Conservation (phyloP, 306 rosid species). For the Ammopiptanthus mongolicus region DNA sequence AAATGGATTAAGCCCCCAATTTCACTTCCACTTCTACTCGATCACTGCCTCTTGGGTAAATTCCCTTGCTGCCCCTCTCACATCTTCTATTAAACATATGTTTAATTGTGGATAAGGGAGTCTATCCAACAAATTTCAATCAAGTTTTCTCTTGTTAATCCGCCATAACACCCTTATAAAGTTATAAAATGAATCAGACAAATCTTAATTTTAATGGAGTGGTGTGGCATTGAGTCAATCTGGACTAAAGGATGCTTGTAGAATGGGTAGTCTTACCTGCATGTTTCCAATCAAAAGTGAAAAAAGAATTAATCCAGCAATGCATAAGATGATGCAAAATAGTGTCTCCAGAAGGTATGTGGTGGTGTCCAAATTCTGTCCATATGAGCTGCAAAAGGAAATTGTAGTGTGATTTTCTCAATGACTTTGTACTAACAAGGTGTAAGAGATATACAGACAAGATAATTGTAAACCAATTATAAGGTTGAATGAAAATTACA, state of each 20-base stretch:
- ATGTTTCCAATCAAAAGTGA: conserved; percentile 84
- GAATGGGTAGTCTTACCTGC: conserved; percentile 48
- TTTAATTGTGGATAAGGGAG: no score
- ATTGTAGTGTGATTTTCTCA: neutral
- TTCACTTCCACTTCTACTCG: no score
- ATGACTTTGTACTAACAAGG: neutral
- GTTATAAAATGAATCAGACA: neutral
- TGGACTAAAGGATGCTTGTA: neutral
- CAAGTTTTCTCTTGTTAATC: neutral
- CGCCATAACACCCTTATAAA: neutral
- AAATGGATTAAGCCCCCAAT: no score
- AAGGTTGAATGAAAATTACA: neutral
- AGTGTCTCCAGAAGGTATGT: conserved; percentile 59
- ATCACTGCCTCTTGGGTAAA: no score
- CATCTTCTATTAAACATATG: no score
- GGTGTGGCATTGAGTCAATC: neutral
- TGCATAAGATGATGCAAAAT: conserved; percentile 60
- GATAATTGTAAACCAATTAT: neutral
- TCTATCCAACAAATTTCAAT: neutral
- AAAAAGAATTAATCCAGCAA: conserved; percentile 60
- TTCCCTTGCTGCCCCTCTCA: no score
- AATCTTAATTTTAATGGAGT: neutral
- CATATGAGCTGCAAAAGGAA: conserved; percentile 55
- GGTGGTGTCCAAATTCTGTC: conserved; percentile 71
- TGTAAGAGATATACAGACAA: neutral